Evolutionary conservation across 371 early-diverging fungal genomes (phyloP), one percentile per base, ranked within the genome.

Genomic region (Entomophthora muscae): DNA sequence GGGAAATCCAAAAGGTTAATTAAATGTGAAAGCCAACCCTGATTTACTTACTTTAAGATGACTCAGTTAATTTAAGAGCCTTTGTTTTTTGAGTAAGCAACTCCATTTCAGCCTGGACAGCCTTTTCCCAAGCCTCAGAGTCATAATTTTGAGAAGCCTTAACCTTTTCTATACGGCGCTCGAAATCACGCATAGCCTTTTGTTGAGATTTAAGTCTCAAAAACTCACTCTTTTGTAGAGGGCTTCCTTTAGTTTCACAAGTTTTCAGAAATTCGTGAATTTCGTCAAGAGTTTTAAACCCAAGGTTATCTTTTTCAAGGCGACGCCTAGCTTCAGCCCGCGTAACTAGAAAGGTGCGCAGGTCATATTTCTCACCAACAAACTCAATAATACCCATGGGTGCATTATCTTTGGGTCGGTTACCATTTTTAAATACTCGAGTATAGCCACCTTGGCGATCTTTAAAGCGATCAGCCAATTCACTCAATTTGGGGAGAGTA

Each of bases 311-410:
- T n/a, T n/a, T 32, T 42, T 32, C 23, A 51, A 53, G 0, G 52
- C 53, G 26, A 64, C 61, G 54, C 24, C 61, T 2, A 57, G 63
- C 53, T 56, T 59, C 52, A 53, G 74, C 70, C 66, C 76, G 79
- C 58, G 75, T 70, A 5, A 79, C 66, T 65, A 75, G 65, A 56
- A 75, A 76, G 60, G 74, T 74, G 71, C 78, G 78, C 52, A 81
- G 60, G 64, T 84, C 85, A 29, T 71, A 73, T 5, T 80, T 78
- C 52, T 78, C 81, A 63, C 81, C 85, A 65, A 84, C 77, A 65
- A 79, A 85, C 73, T 95, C 95, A 56, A 97, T 83, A 64, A 94
- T 81, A 3, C 95, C 93, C 77, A 89, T 83, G 1, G 91, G 91
- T 1, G 94, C 93, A 64, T 86, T 80, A 73, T 95, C 97, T 42